Base-by-base conservation (phyloP, 78 protist species). In the Speleostelium caveatum region DNA sequence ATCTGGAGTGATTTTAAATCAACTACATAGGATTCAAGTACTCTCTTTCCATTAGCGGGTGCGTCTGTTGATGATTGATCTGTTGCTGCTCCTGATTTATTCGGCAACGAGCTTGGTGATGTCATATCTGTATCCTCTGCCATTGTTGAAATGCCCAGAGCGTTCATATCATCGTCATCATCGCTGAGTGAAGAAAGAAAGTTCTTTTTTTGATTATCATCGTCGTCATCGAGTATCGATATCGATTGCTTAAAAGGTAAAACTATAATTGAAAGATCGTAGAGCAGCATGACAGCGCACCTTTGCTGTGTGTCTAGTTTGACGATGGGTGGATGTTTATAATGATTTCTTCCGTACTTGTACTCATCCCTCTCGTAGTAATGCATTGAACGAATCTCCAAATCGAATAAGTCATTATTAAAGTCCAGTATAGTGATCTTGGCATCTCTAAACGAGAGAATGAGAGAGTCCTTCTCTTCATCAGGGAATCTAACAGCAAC, bases 241-340 rank as follows among this genome's bases (percentile, higher is more conserved):
- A 35, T 66, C 14, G 63, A 49, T 39, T 77, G 38, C 17, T 66
- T 45, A 21, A 86, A 94, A 2, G 96, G 94, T 26, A 94, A 55
- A 5, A 94, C 76, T 3, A 73, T 87, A 1, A 94, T 49, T 39
- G 71, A 59, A 3, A 62, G 3, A 59, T 74, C 94, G 41, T 86
- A 86, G n/a, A 87, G 45, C 38, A 87, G 51, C 87, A 87, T 68
- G 8, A 67, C 94, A 0, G 96, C 96, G 60, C 93, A 86, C 16
- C 92, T 74, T 41, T 65, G 73, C 36, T 72, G 90, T 5, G 68
- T 73, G 53, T 94, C 96, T 8, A 86, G 73, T 30, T 58, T 66
- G 7, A 75, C 8, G 39, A 61, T 6, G n/a, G 95, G 95, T 32
- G 86, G 94, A n/a, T 41, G 33, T 26, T 45, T 51, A 28, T 59